Conservation (phyloP, 345 rosid species). For the Capsella bursapastoris region DNA sequence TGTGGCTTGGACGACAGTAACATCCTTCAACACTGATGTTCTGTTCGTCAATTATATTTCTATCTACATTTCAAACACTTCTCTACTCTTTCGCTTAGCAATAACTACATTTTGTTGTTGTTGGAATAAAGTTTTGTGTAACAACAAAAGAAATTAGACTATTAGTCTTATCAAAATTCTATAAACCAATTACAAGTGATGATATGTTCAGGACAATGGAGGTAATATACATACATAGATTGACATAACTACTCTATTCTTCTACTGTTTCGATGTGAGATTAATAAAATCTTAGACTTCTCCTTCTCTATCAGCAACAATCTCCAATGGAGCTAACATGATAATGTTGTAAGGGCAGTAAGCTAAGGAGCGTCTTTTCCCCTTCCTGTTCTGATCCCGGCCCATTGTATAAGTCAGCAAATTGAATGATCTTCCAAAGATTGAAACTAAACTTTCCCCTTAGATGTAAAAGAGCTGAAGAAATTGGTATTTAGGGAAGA, state of each 20-base stretch:
- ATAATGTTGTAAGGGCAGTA: background rate
- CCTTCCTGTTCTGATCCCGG: background rate
- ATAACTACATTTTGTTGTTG: background rate
- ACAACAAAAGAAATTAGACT: background rate
- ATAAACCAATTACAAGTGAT: constrained; percentile 23
- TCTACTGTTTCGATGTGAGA: constrained; percentile 7
- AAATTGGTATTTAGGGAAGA: constrained; percentile 41
- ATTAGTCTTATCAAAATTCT: background rate
- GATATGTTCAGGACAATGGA: background rate
- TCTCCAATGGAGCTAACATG: too few relatives aligned
- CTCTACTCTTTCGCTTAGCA: background rate
- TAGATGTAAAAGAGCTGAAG: constrained; percentile 46
- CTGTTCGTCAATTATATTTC: too few relatives aligned
- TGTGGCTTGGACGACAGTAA: too few relatives aligned
- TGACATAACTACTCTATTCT: constrained; percentile 11
- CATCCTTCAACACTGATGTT: too few relatives aligned
- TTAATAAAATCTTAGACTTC: constrained; percentile 16
- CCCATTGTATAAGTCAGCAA: background rate
- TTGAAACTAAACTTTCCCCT: constrained; percentile 60
- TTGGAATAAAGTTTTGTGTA: background rate
- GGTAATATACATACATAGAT: constrained; percentile 28
- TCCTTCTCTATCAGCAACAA: constrained; percentile 14
- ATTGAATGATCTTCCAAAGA: background rate
- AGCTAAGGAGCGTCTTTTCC: background rate
- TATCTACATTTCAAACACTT: too few relatives aligned